Conservation (phyloP, 2,329 filamentous ascomycete species). For the Arthroderma sp. region DNA sequence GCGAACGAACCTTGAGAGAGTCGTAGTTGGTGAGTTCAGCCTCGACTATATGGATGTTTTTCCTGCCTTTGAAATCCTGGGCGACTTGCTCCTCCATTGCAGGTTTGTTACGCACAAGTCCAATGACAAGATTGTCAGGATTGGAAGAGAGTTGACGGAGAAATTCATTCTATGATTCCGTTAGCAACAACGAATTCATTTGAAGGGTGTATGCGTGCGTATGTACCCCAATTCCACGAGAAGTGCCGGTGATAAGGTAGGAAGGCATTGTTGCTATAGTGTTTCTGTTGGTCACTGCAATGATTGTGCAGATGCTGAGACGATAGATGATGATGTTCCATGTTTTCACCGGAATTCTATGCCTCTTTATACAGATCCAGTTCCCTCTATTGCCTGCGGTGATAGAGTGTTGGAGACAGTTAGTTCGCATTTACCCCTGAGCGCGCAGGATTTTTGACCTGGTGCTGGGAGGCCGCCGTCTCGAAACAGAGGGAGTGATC, state of each 20-base stretch:
- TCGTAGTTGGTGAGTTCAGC: conserved; percentile 32
- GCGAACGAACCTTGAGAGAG: conserved; percentile 22
- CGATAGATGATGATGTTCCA: too few species aligned
- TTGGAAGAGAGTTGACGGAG: conserved; percentile 34
- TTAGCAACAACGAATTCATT: not conserved
- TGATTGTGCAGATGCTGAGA: too few species aligned
- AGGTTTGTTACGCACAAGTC: conserved; percentile 36
- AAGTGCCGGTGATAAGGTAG: not conserved
- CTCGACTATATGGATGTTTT: conserved; percentile 36
- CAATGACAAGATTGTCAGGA: conserved; percentile 33
- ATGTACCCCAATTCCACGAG: conserved; percentile 1
- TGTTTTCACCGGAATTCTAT: too few species aligned
- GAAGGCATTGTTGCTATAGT: not conserved
- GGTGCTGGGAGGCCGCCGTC: too few species aligned
- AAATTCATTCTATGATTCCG: conserved; percentile 34
- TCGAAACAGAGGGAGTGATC: too few species aligned
- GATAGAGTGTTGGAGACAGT: too few species aligned
- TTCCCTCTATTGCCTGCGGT: too few species aligned
- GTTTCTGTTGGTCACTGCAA: too few species aligned
- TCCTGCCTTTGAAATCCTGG: conserved; percentile 21
- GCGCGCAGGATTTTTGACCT: too few species aligned
- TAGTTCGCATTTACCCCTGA: too few species aligned
- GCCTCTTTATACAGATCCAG: too few species aligned
- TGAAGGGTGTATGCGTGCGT: not conserved
- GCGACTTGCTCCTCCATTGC: conserved; percentile 32